Evolutionary conservation across 495 filamentous ascomycete genomes (phyloP).

Genomic region (Venustampulla echinocandica): DNA sequence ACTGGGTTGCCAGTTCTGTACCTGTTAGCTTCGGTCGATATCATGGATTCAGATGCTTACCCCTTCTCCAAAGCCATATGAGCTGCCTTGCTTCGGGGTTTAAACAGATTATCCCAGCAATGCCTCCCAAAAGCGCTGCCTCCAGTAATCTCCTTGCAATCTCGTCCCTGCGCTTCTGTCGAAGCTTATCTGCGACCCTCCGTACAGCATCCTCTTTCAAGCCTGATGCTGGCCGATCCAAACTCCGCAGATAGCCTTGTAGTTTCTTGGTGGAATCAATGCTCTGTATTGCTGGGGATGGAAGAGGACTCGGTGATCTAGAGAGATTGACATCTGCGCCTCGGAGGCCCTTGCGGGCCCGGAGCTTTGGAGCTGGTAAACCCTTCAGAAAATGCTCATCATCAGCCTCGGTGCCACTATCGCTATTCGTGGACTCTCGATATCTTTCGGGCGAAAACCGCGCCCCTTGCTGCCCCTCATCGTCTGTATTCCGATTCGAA

Average conservation of each 20-base stretch:
- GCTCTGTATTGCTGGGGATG: slow-evolving; percentile 46
- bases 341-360: slow-evolving; percentile 65
- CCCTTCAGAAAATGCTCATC: slow-evolving; percentile 79
- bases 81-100: slow-evolving; percentile 28
- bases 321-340: slow-evolving; percentile 41
- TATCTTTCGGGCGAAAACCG: background rate
- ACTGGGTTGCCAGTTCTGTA: slow-evolving; percentile 41
- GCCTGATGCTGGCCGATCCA: background rate
- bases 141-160: slow-evolving; percentile 36
- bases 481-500: slow-evolving; percentile 13
- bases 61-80: slow-evolving; percentile 14
- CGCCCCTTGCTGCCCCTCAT: slow-evolving; percentile 9
- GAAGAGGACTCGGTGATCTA: slow-evolving; percentile 45
- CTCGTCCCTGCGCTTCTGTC: slow-evolving; percentile 34
- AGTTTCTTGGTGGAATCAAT: slow-evolving; percentile 32
- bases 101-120: slow-evolving; percentile 29
- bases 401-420: slow-evolving; percentile 87
- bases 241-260: slow-evolving; percentile 1
- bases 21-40: background rate
- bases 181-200: slow-evolving; percentile 25
- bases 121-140: slow-evolving; percentile 33
- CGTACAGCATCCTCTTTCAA: slow-evolving; percentile 10
- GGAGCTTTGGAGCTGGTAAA: slow-evolving; percentile 62
- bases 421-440: slow-evolving; percentile 51
- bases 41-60: slow-evolving; percentile 2